These are phyloP conservation scores for Boechera stricta DNA, from an alignment of 345 rosid species.

Conservation along the genomic window DNA sequence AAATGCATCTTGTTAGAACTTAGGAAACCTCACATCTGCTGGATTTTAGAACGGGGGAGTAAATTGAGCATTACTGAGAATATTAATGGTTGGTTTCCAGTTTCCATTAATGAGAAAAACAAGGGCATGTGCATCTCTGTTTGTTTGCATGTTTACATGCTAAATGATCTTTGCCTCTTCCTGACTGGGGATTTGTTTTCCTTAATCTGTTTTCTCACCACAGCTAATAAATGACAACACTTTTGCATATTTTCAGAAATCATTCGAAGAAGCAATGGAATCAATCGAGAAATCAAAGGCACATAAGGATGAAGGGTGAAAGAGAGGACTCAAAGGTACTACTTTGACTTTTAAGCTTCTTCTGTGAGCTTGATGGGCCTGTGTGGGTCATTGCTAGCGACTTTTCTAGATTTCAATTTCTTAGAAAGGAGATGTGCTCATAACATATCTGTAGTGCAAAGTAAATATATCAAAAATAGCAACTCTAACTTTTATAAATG, in stretches of 20 bases:
- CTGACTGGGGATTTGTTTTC: constrained; percentile 9
- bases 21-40: background rate
- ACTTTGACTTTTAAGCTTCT: constrained; percentile 15
- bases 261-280: constrained; percentile 89
- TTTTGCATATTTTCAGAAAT: constrained; percentile 58
- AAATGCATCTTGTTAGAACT: background rate
- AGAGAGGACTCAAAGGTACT: constrained; percentile 35
- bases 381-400: background rate
- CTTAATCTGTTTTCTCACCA: background rate
- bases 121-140: background rate
- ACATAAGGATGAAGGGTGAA: constrained; percentile 50
- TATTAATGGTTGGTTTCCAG: background rate
- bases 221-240: background rate
- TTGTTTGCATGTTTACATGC: constrained; percentile 3
- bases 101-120: constrained; percentile 1
- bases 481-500: background rate
- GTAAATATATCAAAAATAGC: background rate
- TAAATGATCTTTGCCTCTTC: background rate
- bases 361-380: background rate
- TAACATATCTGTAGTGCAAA: background rate
- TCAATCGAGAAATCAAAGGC: constrained; percentile 59
- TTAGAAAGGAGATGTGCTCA: background rate
- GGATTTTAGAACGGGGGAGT: background rate
- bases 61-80: background rate
- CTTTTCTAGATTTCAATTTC: background rate